Evolutionary conservation across 306 rosid genomes (phyloP).

Genomic region (Adenanthera pavonina): DNA sequence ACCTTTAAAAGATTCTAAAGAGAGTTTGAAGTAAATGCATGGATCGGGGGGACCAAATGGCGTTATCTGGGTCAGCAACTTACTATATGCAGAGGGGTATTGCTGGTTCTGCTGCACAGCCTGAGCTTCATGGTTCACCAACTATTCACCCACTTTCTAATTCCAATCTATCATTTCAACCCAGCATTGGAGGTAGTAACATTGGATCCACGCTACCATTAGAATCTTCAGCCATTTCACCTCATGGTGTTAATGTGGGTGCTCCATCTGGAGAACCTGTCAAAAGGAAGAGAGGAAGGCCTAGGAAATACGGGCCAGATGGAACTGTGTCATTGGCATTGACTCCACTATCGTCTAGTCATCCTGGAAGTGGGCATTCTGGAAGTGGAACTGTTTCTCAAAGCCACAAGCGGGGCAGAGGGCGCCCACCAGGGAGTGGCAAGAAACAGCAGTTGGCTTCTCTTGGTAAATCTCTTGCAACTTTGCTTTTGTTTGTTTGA

Average conservation of each 20-base stretch:
- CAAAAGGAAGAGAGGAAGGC: constrained; percentile 96
- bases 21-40: constrained; percentile 69
- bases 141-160: constrained; percentile 63
- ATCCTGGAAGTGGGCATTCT: constrained; percentile 59
- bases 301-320: constrained; percentile 90
- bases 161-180: constrained; percentile 70
- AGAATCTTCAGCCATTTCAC: constrained; percentile 71
- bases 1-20: constrained; percentile 34
- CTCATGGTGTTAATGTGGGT: constrained; percentile 73
- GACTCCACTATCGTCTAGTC: constrained; percentile 65
- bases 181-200: constrained; percentile 61
- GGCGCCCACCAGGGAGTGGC: constrained; percentile 91
- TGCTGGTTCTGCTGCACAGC: constrained; percentile 67
- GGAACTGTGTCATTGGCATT: constrained; percentile 86
- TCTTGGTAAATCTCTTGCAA: constrained; percentile 59
- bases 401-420: constrained; percentile 79
- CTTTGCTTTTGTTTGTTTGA: constrained; percentile 2
- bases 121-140: constrained; percentile 57
- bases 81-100: constrained; percentile 82
- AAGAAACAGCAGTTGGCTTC: constrained; percentile 93
- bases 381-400: constrained; percentile 47
- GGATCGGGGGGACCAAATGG: constrained; percentile 96
- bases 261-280: constrained; percentile 61
- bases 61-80: constrained; percentile 79
- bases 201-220: constrained; percentile 73